A percentile compares a stretch with the other conserved stretches of the same genome.
These are phyloP conservation scores for Scenedesmus sp. DNA, from an alignment of 163 green algal species.

Conservation along the genomic window DNA sequence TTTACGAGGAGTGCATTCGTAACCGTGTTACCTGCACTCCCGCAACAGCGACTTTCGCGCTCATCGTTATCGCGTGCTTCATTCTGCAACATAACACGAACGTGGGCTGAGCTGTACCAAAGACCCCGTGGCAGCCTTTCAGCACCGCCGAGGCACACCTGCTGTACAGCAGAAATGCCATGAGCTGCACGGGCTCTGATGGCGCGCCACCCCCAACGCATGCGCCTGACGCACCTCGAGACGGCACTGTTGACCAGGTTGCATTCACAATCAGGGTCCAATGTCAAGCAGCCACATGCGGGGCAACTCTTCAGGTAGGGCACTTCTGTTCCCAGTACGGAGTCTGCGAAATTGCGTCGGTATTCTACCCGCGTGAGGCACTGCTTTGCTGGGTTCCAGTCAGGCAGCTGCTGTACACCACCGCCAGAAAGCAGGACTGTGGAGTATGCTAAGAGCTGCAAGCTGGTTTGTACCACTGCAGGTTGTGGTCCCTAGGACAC, in stretches of 20 bases:
- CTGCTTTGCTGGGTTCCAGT: neutral
- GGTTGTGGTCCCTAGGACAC: conserved; percentile 2
- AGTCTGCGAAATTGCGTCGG: neutral
- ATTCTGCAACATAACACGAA: too few species aligned
- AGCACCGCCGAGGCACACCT: neutral
- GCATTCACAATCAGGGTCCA: conserved; percentile 17
- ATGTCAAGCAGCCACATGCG: conserved; percentile 32
- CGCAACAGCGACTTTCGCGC: neutral
- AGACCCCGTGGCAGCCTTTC: neutral
- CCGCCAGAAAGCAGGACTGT: neutral
- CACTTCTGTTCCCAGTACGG: neutral
- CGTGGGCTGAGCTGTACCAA: neutral
- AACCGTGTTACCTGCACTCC: neutral
- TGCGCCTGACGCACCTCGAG: neutral
- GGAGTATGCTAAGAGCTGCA: neutral
- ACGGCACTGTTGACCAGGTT: neutral
- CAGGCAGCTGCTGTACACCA: neutral
- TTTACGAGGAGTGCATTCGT: neutral
- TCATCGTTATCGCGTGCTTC: neutral
- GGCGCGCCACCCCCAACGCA: neutral
- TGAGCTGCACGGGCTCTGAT: neutral
- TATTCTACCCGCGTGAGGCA: too few species aligned
- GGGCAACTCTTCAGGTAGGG: conserved; percentile 32
- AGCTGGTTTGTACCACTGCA: neutral
- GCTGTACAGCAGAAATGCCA: neutral